Base-by-base conservation (phyloP, 371 early-diverging fungal species). In the Rhizopus arrhizus region DNA sequence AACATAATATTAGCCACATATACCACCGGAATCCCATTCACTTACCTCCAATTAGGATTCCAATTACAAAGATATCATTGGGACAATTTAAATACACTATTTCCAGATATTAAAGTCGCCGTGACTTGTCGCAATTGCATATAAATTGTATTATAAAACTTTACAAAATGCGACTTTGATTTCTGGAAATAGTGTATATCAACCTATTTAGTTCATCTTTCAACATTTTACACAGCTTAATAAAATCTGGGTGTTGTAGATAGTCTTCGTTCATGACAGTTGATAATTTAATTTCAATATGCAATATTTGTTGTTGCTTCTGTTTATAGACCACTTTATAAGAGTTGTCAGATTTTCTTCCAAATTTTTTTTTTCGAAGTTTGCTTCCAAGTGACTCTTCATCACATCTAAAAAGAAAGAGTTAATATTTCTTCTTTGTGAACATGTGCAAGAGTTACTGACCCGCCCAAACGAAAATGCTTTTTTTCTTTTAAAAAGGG, bases 401-500 rank as follows among this genome's bases (percentile, higher is more conserved):
- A 16, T 43, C 45, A n/a, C 45, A n/a, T 16, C 45, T 43, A 16
- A n/a, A 43, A 43, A 43, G 16, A 43, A 43, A 43, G 16, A 43
- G 36, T 36, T 36, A 36, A 10, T 36, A 36, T 36, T 36, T 36
- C 36, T 36, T 36, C 36, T 36, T 36, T 36, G 36, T 36, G 36
- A 36, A 36, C 5, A 36, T 36, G 36, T 36, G 36, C 36, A 36
- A 36, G 36, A 36, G 36, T 36, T 36, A 10, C 36, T 36, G 36
- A 36, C 36, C 36, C 36, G 36, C 36, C 5, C 36, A 36, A 36
- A 36, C 36, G 36, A 36, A 36, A 36, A 43, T 43, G 4, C n/a
- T 43, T 43, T 11, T 16, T 43, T 43, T 43, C 45, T 43, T 43
- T 43, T 11, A 43, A 43, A 43, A 43, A 43, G 11, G 45, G n/a